Evolutionary conservation across 2,329 filamentous ascomycete species (phyloP), one percentile per base, ranked within the genome.

Genomic region (Colletotrichum spinosum): DNA sequence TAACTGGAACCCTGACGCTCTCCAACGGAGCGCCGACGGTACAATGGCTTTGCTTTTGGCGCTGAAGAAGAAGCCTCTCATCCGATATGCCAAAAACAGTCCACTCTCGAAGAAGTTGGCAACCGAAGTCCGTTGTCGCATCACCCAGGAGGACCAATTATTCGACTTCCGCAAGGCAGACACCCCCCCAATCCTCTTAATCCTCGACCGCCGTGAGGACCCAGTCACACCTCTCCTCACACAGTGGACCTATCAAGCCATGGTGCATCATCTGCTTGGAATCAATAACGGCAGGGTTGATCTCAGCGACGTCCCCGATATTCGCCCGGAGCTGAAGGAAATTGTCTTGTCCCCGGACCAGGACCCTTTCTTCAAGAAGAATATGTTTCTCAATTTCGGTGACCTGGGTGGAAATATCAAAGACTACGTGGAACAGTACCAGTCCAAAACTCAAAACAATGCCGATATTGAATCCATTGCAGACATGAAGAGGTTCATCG

Each of bases 211-310:
- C 46, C 88, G 96, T 76, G 94, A 97, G 74, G 96, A 99, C 73
- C 95, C 96, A 0, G 92, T 98, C 55, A 99, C 96, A 4, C 96
- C 96, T 0, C 82, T 99, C 10, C 85, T 99, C 53, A 97, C 94
- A 3, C 96, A 99, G 76, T 99, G 96, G 96, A 99, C 96, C 34
- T 99, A 99, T 74, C 96, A 99, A 79, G 96, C 96, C n/a, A 99
- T 99, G 94, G 96, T 99, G 1, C 96, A 99, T 75, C 96, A 99
- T 74, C 81, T 98, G 2, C 84, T 99, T 11, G 96, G 96, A 6
- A 97, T 99, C 70, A 88, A 92, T 64, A 98, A 98, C 75, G 96
- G 96, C n/a, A 88, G 95, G 55, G 96, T 99, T 1, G 92, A 97
- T 74, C 83, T 99, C 39, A 91, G 90, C 68, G 87, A 92, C 60